Evolutionary conservation across 2,329 filamentous ascomycete genomes (phyloP), one percentile per base, ranked within the genome.

Genomic region (Xylaria hypoxylon): DNA sequence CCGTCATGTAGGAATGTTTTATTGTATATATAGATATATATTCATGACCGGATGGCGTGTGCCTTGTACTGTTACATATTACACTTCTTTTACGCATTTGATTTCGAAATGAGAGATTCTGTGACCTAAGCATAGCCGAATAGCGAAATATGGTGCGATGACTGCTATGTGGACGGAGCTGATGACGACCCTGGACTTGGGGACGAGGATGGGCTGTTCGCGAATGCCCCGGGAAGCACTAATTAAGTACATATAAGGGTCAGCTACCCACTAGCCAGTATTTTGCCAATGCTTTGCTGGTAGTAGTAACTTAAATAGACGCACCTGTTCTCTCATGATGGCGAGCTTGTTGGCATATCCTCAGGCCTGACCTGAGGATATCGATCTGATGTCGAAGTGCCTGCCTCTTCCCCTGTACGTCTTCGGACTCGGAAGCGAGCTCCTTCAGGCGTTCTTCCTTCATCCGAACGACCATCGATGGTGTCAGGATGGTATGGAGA

Each of bases 401-500:
- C 33, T 40, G n/a, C 13, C 52, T 63, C 61, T 59, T 58, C 13
- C 1, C 17, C 33, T 13, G 35, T 10, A 74, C 56, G 1, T 75
- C 73, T 7, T 75, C 72, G 0, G 78, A 73, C 68, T 80, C 79
- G 1, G 75, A 71, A 0, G 76, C 78, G 1, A 80, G 64, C 48
- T 75, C 68, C 4, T 48, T 22, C 6, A 80, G 50, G 8, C 67
- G 66, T 0, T 75, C 71, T 2, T 81, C 74, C 2, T 71, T 66
- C 77, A 84, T 79, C 1, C 55, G 61, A 42, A 75, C 72, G 1
- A 85, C 77, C 0, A 70, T 72, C 0, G 73, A 74, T 1, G 80
- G 75, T 0, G 79, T 82, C 35, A 86, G 75, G 2, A 86, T 82
- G 0, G 66, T 59, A 0, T 79, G 77, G 0, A 86, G 64, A 1